Conservation (phyloP, 805 yeast species). For the Ogataea glucozyma region DNA sequence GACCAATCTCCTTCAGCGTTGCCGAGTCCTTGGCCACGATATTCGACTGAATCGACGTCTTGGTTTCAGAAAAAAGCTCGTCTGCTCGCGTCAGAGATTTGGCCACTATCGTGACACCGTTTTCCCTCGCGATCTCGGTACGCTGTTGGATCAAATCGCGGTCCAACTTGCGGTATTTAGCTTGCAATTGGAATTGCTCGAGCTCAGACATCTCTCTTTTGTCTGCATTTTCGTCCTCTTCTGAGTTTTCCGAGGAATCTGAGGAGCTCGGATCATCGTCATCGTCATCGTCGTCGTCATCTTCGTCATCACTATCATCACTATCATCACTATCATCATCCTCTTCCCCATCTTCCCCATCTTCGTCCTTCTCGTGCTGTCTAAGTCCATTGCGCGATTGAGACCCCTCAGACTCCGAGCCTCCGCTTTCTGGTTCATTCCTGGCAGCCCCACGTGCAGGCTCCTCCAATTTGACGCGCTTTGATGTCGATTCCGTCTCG, state of each 20-base stretch:
- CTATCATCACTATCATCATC: constrained; percentile 15
- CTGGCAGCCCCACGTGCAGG: too few species aligned
- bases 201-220: constrained; percentile 25
- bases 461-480: background rate
- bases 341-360: constrained; percentile 23
- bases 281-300: constrained; percentile 11
- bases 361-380: background rate
- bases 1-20: constrained; percentile 58
- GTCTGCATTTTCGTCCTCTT: background rate
- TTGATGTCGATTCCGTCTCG: too few species aligned
- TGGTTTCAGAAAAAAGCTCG: constrained; percentile 44
- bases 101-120: constrained; percentile 52
- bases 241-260: too few species aligned
- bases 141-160: constrained; percentile 37
- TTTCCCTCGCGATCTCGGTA: constrained; percentile 56
- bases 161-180: constrained; percentile 29
- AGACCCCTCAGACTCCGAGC: too few species aligned
- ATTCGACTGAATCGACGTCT: constrained; percentile 37
- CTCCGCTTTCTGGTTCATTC: too few species aligned
- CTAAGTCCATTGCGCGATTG: too few species aligned
- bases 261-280: constrained; percentile 17
- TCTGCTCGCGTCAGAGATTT: constrained; percentile 48
- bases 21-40: constrained; percentile 65
- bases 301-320: constrained; percentile 11
- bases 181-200: constrained; percentile 29